Percentiles rank a stretch among this genome's conserved stretches.
Evolutionary conservation across 169 alveolate genomes (phyloP).

Genomic region (Cryptosporidium sp.): DNA sequence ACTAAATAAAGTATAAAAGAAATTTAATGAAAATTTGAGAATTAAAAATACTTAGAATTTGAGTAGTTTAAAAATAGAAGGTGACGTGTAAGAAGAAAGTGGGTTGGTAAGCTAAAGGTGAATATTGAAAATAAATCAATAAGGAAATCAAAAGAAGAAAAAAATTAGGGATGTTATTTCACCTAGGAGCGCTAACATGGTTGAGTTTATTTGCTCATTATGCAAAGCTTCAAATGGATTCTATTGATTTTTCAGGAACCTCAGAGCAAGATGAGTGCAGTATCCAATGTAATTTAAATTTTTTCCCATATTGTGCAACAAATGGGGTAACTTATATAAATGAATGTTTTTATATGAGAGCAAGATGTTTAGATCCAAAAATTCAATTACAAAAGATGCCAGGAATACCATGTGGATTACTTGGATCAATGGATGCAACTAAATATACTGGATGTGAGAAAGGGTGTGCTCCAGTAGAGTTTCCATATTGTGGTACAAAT

Average conservation of each 20-base stretch:
- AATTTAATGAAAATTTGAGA: background rate
- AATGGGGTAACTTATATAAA: constrained; percentile 71
- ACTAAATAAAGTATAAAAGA: too few relatives aligned
- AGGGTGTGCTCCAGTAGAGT: constrained; percentile 65
- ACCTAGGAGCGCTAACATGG: constrained; percentile 68
- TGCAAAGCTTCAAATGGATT: constrained; percentile 74
- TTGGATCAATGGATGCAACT: constrained; percentile 67
- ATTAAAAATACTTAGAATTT: background rate
- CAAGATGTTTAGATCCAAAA: constrained; percentile 70
- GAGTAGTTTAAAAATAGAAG: background rate
- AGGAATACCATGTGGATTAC: constrained; percentile 71
- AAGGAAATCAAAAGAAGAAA: background rate
- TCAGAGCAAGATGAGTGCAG: constrained; percentile 53
- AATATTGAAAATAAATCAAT: background rate
- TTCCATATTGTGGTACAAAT: constrained; percentile 74
- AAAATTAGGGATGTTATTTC: constrained; percentile 43
- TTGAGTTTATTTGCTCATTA: constrained; percentile 62
- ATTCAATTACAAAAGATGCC: constrained; percentile 66
- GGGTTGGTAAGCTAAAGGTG: background rate
- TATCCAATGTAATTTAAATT: constrained; percentile 56
- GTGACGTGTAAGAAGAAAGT: background rate
- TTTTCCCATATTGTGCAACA: constrained; percentile 69
- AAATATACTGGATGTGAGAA: constrained; percentile 71
- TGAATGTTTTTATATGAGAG: constrained; percentile 56
- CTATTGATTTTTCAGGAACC: constrained; percentile 34